phyloP scores from a whole-genome alignment of 2,329 filamentous ascomycete species.

The Dryadomyces quercivorus region DNA sequence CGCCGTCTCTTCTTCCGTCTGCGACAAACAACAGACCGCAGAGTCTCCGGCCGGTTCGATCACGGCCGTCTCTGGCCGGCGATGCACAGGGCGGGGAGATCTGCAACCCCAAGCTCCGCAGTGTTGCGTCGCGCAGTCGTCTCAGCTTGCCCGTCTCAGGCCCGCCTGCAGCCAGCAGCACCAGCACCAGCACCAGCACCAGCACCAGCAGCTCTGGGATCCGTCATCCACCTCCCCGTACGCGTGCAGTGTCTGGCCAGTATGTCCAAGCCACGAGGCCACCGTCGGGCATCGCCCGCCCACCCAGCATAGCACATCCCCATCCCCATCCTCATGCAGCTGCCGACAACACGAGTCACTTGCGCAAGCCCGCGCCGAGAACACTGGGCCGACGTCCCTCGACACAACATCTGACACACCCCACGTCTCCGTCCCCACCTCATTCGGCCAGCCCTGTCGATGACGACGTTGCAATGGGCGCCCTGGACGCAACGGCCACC shows the following conservation, averaged over 20 bases:
- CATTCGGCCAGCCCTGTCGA: constrained; percentile 5
- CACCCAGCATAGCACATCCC: neutral
- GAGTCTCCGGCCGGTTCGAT: neutral
- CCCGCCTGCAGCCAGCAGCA: neutral
- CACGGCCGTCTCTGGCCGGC: neutral
- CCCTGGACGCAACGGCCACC: neutral
- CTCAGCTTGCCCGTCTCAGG: constrained; percentile 15
- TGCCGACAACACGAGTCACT: constrained; percentile 3
- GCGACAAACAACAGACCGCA: neutral
- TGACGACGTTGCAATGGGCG: neutral
- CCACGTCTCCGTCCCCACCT: constrained; percentile 3
- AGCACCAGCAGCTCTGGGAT: neutral
- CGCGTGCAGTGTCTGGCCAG: constrained; percentile 12
- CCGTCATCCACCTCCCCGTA: constrained; percentile 7
- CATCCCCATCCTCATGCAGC: too few species aligned
- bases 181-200: neutral
- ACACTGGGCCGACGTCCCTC: constrained; percentile 9
- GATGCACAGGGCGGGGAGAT: constrained; percentile 17
- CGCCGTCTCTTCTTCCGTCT: neutral
- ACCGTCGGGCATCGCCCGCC: neutral
- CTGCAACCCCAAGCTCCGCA: constrained; percentile 27
- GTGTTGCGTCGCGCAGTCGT: constrained; percentile 27
- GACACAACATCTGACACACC: constrained; percentile 3
- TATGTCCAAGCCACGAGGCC: constrained; percentile 3
- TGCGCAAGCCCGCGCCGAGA: constrained; percentile 5